Conservation (phyloP, 2,329 filamentous ascomycete species). For the Ophiostoma piceae region DNA sequence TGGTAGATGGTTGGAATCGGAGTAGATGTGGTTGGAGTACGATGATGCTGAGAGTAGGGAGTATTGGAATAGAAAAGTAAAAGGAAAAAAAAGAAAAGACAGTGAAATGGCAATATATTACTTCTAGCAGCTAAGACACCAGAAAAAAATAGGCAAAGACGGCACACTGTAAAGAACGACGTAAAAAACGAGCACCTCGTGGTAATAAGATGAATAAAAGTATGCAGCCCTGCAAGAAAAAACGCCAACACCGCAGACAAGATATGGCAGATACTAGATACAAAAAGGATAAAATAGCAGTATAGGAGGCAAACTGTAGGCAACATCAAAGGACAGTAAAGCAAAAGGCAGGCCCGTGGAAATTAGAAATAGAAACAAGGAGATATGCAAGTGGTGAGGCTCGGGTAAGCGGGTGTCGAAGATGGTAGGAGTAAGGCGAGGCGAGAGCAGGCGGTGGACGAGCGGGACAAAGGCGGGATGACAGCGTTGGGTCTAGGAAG, state of each 20-base stretch:
- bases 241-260: constrained; percentile 3
- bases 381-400: not conserved
- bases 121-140: too few species aligned
- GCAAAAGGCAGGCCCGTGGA: not conserved
- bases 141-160: too few species aligned
- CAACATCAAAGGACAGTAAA: not conserved
- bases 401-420: not conserved
- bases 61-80: not conserved
- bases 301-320: not conserved
- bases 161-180: too few species aligned
- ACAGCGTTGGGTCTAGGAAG: not conserved
- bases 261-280: not conserved
- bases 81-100: not conserved
- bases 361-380: not conserved
- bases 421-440: not conserved
- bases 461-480: not conserved
- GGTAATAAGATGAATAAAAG: not conserved
- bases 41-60: not conserved
- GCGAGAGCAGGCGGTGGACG: not conserved
- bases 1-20: too few species aligned
- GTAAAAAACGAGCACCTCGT: too few species aligned
- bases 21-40: too few species aligned
- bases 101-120: not conserved
- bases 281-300: not conserved
- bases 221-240: constrained; percentile 5